Evolutionary conservation across 306 rosid species (phyloP).

Genomic region (Comarum palustre): DNA sequence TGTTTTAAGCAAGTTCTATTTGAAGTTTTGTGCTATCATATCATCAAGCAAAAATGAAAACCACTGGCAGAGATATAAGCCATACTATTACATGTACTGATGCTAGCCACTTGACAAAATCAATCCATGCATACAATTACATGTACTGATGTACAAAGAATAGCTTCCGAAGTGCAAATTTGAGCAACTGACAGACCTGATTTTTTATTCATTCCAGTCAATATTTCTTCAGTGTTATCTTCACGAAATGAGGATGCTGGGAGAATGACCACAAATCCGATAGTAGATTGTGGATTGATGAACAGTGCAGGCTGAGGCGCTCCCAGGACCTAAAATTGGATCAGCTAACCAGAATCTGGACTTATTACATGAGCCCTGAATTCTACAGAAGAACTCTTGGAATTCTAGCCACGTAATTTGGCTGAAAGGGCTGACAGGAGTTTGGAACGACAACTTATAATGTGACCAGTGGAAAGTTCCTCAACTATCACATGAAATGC

Average conservation of each 20-base stretch:
- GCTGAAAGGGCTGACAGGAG: slow-evolving; percentile 90
- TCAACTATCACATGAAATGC: not conserved
- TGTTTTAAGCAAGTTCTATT: not conserved
- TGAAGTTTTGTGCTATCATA: not conserved
- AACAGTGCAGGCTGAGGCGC: slow-evolving; percentile 65
- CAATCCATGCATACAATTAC: not conserved
- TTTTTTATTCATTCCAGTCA: slow-evolving; percentile 74
- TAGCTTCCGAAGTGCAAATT: not conserved
- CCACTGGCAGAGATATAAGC: not conserved
- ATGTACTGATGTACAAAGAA: not conserved
- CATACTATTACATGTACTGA: not conserved
- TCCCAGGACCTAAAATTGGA: slow-evolving; percentile 76
- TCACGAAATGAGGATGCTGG: slow-evolving; percentile 66
- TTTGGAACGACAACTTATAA: slow-evolving; percentile 48
- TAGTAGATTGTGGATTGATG: slow-evolving; percentile 82
- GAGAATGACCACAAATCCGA: slow-evolving; percentile 94
- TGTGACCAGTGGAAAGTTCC: not conserved
- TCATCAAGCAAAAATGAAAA: not conserved
- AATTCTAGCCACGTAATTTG: slow-evolving; percentile 69
- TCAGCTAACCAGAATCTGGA: slow-evolving; percentile 92
- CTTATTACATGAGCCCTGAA: slow-evolving; percentile 72
- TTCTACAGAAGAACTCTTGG: slow-evolving; percentile 84
- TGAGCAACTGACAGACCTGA: slow-evolving; percentile 51
- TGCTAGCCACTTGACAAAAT: not conserved
- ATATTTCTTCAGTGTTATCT: slow-evolving; percentile 65